Percentiles rank a stretch among this genome's conserved stretches.
Evolutionary conservation across 352 stramenopile species (phyloP).

Genomic region (Labyrinthula sp.): DNA sequence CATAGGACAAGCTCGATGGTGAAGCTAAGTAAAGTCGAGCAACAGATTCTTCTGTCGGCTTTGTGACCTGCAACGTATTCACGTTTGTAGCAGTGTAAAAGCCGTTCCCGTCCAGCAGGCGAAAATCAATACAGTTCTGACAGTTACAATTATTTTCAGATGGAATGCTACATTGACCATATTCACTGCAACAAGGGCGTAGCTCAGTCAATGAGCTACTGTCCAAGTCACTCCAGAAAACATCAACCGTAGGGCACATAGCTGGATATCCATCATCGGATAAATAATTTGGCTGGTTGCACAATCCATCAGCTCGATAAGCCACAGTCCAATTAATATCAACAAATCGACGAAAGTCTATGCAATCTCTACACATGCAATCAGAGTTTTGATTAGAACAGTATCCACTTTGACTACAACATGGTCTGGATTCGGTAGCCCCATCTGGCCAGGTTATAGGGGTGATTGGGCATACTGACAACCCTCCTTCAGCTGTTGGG

Average conservation of each 20-base stretch:
- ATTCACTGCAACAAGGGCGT: no score
- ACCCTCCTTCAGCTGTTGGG: constrained; percentile 1
- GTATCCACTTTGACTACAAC: constrained; percentile 7
- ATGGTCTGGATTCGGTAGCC: background rate
- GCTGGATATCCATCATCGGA: constrained; percentile 8
- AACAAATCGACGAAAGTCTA: constrained; percentile 21
- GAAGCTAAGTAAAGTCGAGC: background rate
- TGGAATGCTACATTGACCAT: no score
- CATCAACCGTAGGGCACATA: constrained; percentile 6
- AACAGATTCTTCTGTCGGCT: constrained; percentile 13
- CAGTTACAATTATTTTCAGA: constrained; percentile 23
- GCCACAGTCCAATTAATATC: constrained; percentile 8
- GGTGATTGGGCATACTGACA: constrained; percentile 11
- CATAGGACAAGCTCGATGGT: constrained; percentile 5
- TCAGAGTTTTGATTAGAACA: background rate
- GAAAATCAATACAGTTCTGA: constrained; percentile 13
- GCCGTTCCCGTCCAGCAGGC: constrained; percentile 2
- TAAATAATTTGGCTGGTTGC: constrained; percentile 12
- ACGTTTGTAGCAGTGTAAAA: background rate
- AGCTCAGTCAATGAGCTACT: constrained; percentile 6
- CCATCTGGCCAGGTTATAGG: constrained; percentile 9
- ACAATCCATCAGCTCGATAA: constrained; percentile 9
- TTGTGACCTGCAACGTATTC: background rate
- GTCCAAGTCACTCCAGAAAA: constrained; percentile 6
- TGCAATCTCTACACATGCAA: constrained; percentile 12